These are phyloP conservation scores for Colletotrichum sp. DNA, from an alignment of 2,329 filamentous ascomycete genomes.

Conservation along the genomic window DNA sequence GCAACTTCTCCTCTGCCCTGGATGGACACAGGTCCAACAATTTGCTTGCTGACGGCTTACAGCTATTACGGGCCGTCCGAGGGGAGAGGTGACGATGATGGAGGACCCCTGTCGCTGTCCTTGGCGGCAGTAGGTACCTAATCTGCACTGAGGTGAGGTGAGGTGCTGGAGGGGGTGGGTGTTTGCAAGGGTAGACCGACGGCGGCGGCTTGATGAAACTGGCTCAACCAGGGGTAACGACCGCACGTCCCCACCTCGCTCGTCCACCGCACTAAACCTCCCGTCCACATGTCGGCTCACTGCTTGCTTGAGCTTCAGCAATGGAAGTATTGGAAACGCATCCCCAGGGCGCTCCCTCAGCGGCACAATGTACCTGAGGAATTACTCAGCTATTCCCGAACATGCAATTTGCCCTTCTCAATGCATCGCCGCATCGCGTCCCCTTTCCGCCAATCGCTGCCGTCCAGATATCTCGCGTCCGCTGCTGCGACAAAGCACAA, in stretches of 20 bases:
- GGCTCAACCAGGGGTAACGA: slow-evolving; percentile 12
- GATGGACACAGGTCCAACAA: not conserved
- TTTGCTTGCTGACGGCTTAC: not conserved
- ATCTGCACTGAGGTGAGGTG: not conserved
- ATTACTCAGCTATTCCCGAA: slow-evolving; percentile 3
- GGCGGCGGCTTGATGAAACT: slow-evolving; percentile 19
- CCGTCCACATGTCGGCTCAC: not conserved
- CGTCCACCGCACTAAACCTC: slow-evolving; percentile 1
- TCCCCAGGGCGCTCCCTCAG: not conserved
- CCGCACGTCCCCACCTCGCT: slow-evolving; percentile 5
- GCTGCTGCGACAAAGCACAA: not conserved
- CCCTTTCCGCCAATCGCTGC: not conserved
- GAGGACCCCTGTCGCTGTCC: not conserved
- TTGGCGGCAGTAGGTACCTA: not conserved
- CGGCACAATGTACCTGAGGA: not conserved
- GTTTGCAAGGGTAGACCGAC: slow-evolving; percentile 9
- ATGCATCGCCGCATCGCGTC: slow-evolving; percentile 8
- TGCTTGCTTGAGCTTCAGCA: not conserved
- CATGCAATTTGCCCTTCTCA: slow-evolving; percentile 11
- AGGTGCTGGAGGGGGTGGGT: not conserved
- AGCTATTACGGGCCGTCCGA: not conserved
- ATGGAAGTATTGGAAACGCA: not conserved
- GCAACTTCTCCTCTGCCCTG: not conserved
- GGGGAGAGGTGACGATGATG: not conserved
- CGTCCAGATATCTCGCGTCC: not conserved